Conservation (phyloP, 1,284 basidiomycete genomes). For the Sanghuangporus weigelae region DNA sequence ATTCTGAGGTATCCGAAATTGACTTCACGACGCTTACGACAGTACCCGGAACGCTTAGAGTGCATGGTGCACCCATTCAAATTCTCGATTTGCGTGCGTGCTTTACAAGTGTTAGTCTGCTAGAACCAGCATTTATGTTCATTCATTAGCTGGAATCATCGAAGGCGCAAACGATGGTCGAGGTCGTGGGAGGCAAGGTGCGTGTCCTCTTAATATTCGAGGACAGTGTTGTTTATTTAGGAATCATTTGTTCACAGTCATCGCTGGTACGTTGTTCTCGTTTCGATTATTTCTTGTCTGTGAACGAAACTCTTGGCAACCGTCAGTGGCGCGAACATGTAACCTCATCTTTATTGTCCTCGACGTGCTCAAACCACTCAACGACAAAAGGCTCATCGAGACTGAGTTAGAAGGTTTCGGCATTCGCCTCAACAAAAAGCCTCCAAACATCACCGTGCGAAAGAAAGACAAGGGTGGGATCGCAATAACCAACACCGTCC, state of each 20-base stretch:
- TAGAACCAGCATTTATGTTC: background rate
- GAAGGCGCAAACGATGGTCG: slow-evolving; percentile 98
- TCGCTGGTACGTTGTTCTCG: slow-evolving; percentile 62
- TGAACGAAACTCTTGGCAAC: slow-evolving; percentile 14
- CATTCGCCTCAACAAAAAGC: slow-evolving; percentile 93
- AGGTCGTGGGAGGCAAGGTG: slow-evolving; percentile 94
- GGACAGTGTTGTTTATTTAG: slow-evolving; percentile 7
- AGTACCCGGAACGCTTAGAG: slow-evolving; percentile 93
- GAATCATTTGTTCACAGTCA: slow-evolving; percentile 40
- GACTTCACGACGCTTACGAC: slow-evolving; percentile 95
- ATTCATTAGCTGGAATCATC: slow-evolving; percentile 83
- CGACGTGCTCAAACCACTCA: slow-evolving; percentile 95
- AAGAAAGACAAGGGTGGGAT: slow-evolving; percentile 96
- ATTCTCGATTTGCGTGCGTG: slow-evolving; percentile 77
- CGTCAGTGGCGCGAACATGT: slow-evolving; percentile 88
- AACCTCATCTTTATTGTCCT: slow-evolving; percentile 99
- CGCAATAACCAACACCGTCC: slow-evolving; percentile 92
- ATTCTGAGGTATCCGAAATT: slow-evolving; percentile 96
- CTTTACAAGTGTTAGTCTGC: background rate
- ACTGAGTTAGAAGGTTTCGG: slow-evolving; percentile 94
- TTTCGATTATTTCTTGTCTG: background rate
- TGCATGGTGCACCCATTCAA: slow-evolving; percentile 91
- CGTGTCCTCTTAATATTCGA: slow-evolving; percentile 20
- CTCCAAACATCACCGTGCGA: slow-evolving; percentile 84
- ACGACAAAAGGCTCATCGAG: slow-evolving; percentile 91